phyloP scores from a whole-genome alignment of 768 basidiomycete species.

The Leucocoprinus leucothites region DNA sequence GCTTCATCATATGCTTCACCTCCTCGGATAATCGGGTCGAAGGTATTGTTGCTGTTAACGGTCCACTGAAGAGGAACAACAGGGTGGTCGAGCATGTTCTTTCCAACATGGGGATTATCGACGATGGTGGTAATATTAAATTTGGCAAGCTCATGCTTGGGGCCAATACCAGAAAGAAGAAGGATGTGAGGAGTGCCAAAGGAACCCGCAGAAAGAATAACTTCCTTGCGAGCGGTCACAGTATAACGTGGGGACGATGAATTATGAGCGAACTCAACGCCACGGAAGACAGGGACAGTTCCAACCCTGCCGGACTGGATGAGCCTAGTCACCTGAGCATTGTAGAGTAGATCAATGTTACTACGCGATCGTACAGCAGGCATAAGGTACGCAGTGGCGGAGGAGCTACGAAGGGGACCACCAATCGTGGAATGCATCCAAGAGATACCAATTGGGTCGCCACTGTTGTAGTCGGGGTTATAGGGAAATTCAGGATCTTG shows the following conservation, averaged over 20 bases:
- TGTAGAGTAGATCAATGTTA: constrained; percentile 32
- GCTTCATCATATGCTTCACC: constrained; percentile 12
- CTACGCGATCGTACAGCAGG: constrained; percentile 22
- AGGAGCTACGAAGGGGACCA: constrained; percentile 30
- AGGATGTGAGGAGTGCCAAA: constrained; percentile 21
- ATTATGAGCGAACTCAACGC: constrained; percentile 17
- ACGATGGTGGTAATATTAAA: constrained; percentile 37
- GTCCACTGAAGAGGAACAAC: constrained; percentile 23
- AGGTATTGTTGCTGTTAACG: constrained; percentile 21
- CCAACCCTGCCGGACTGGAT: constrained; percentile 14
- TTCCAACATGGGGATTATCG: constrained; percentile 38
- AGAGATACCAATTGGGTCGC: constrained; percentile 30
- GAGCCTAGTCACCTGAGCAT: constrained; percentile 26
- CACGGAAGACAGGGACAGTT: constrained; percentile 13
- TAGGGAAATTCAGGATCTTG: constrained; percentile 33
- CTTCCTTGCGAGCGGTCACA: constrained; percentile 15
- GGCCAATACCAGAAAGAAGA: constrained; percentile 43
- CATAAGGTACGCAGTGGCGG: constrained; percentile 33
- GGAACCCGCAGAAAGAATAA: constrained; percentile 18
- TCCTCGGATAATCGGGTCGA: constrained; percentile 23
- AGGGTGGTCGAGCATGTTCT: constrained; percentile 44
- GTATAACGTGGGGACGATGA: constrained; percentile 6
- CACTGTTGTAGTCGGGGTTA: constrained; percentile 31
- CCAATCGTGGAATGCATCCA: constrained; percentile 32
- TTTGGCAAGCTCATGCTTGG: constrained; percentile 25